phyloP scores from a whole-genome alignment of 495 filamentous ascomycete genomes.

The Pyronema domesticum region DNA sequence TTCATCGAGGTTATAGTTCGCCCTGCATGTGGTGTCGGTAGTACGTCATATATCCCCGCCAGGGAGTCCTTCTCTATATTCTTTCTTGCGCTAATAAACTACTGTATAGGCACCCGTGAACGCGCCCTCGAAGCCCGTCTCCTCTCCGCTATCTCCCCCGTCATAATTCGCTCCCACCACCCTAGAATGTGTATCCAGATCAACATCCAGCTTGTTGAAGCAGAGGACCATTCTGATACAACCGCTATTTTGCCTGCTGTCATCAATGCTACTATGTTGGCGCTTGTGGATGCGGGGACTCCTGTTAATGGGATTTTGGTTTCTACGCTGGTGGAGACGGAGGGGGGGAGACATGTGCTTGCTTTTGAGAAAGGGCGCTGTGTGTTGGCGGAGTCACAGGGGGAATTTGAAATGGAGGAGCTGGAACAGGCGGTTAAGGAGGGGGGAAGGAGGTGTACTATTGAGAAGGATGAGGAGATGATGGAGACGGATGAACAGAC shows the following conservation, averaged over 20 bases:
- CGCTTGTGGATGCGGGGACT: conserved; percentile 5
- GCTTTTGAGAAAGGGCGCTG: background rate
- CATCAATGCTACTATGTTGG: conserved; percentile 19
- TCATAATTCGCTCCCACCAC: conserved; percentile 50
- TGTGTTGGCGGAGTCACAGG: conserved; percentile 2
- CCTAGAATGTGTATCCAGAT: conserved; percentile 51
- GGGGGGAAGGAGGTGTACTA: background rate
- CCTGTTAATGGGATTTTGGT: background rate
- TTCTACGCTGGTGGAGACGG: background rate
- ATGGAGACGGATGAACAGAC: background rate
- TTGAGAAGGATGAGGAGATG: background rate
- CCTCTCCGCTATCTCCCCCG: conserved; percentile 44
- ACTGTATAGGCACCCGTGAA: conserved; percentile 42
- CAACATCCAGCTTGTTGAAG: conserved; percentile 42
- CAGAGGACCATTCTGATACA: conserved; percentile 31
- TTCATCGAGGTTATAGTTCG: conserved; percentile 78
- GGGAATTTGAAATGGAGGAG: background rate
- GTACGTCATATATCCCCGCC: conserved; percentile 33
- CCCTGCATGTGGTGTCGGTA: conserved; percentile 66
- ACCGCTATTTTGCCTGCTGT: conserved; percentile 27
- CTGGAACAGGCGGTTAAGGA: background rate
- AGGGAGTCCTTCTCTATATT: conserved; percentile 16
- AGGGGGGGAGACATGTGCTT: conserved; percentile 3
- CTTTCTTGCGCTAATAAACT: conserved; percentile 16
- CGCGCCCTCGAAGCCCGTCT: conserved; percentile 56